These are phyloP conservation scores for Cutaneotrichosporon curvatum DNA, from an alignment of 1,284 basidiomycete species.

Conservation along the genomic window DNA sequence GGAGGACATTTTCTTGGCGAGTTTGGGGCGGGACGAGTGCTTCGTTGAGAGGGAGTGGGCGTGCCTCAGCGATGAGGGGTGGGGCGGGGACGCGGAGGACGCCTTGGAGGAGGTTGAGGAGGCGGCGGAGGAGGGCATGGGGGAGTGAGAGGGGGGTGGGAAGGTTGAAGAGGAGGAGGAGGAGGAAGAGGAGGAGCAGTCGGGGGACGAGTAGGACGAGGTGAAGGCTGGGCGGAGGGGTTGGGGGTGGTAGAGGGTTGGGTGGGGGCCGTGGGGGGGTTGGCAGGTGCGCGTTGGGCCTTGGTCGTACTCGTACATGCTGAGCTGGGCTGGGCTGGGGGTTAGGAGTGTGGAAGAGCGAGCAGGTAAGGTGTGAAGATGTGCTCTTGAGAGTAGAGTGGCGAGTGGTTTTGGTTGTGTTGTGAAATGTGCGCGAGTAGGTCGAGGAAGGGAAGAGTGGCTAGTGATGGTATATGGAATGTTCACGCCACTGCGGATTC, in stretches of 20 bases:
- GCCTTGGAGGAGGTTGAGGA: slow-evolving; percentile 3
- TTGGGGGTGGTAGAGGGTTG: slow-evolving; percentile 12
- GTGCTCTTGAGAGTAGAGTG: no score
- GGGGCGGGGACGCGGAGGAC: slow-evolving; percentile 11
- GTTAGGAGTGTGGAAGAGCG: no score
- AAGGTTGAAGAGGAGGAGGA: slow-evolving; percentile 5
- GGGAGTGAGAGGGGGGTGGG: no score
- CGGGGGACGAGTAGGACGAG: slow-evolving; percentile 11
- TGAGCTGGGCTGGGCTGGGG: no score
- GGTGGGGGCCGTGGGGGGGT: slow-evolving; percentile 1
- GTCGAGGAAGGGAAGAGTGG: no score
- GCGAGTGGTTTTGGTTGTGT: no score
- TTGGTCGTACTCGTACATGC: no score
- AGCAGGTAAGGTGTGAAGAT: no score
- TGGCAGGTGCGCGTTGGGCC: background rate
- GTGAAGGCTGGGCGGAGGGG: slow-evolving; percentile 13
- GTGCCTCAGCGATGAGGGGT: slow-evolving; percentile 5
- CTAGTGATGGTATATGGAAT: no score
- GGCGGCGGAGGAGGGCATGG: background rate
- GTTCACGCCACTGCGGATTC: no score
- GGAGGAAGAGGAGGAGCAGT: slow-evolving; percentile 1
- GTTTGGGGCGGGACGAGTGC: slow-evolving; percentile 16
- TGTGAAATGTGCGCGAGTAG: no score
- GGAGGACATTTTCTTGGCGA: slow-evolving; percentile 28
- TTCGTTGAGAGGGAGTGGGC: slow-evolving; percentile 7